Evolutionary conservation across 768 basidiomycete genomes (phyloP), one percentile per base, ranked within the genome.

Genomic region (Inosperma sp.): DNA sequence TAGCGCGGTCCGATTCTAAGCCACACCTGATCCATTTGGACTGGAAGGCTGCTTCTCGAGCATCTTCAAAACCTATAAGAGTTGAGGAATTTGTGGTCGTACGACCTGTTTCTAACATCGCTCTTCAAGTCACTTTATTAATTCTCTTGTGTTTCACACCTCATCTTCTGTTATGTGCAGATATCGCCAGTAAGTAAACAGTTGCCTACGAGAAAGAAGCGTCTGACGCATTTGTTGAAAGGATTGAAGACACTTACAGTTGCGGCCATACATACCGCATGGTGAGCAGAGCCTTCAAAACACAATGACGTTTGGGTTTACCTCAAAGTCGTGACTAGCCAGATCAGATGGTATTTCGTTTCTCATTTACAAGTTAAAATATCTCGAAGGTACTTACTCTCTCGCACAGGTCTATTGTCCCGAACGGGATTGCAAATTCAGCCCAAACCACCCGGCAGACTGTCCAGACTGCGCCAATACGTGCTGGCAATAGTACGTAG

Each of bases 401-500:
- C 25, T 33, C 13, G 52, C 23, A 16, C 62, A 88, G 86, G 77
- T 86, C 47, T 74, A 76, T 56, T 88, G 86, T 67, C 80, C 78
- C 44, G 73, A 83, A 62, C 71, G 70, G 27, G 72, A 65, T 61
- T 89, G 86, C 78, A 86, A 76, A 65, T 88, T 88, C 72, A 88
- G 86, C 58, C 68, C 76, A 8, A 65, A 66, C 14, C 86, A 88
- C 66, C 82, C 82, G 25, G 56, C 46, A 22, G 69, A 80, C 51
- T 88, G 86, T 5, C 77, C 81, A 21, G 66, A 72, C 23, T 88
- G 86, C 67, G 70, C 62, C 25, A 70, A 62, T 21, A 81, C 81
- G 21, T 88, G 86, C 62, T 88, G 86, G 86, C 84, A 86, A 67
- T 85, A 85, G 86, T 88, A 65, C 70, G 85, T 66, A 44, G 46